Base-by-base conservation (phyloP, 371 early-diverging fungal genomes). In the Lichtheimia ornata region DNA sequence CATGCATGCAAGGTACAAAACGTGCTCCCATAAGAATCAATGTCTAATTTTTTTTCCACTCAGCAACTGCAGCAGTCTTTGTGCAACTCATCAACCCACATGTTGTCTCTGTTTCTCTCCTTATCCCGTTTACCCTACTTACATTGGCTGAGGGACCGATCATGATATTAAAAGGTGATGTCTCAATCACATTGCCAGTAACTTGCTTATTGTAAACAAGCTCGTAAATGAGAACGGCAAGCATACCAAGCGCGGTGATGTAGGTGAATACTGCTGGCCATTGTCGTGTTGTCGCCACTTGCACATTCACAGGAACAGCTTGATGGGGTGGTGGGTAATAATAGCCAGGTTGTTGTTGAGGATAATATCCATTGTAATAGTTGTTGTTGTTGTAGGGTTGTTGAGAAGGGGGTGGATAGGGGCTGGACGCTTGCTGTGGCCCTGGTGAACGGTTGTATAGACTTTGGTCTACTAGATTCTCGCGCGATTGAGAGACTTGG, bases 1-100 rank as follows among this genome's bases (percentile, higher is more conserved):
- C 49, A 20, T 81, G 69, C 74, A 88, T 88, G 61, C 87, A 88
- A 14, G 85, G 84, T 15, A 81, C 80, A 62, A 84, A 88, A 12
- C 86, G 74, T 1, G 87, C 87, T 0, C 88, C 88, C 7, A 72
- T 49, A 40, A 70, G 69, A 30, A 88, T 81, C 15, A 85, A 62
- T 0, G 81, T 81, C 81, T 83, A 52, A 15, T 24, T 5, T 9
- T 22, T 27, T 25, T 52, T 52, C 14, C 35, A 35, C 17, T 49
- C 49, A 22, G 17, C 49, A 49, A 49, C 17, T 18, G 49, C 49
- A 17, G 47, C 7, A 5, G 17, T 47, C 17, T 22, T 47, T 22
- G 53, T 52, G 15, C n/a, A 22, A 28, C n/a, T 25, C 27, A 52
- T 22, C 22, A 52, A 27, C 42, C n/a, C 41, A 18, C 18, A 24